Conservation (phyloP, 2,329 filamentous ascomycete species). For the Ciborinia camelliae region DNA sequence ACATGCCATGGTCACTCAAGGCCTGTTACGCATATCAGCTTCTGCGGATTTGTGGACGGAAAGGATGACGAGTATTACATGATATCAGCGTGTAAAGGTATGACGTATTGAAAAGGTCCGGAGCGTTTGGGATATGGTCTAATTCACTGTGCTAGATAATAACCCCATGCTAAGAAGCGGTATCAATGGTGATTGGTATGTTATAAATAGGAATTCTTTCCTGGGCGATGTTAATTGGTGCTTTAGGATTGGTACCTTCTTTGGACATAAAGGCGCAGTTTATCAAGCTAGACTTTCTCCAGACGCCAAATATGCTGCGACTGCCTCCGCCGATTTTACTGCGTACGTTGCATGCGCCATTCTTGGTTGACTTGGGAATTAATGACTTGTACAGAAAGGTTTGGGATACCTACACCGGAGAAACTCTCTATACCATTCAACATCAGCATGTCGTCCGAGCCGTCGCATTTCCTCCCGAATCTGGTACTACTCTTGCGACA, state of each 20-base stretch:
- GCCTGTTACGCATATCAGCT: conserved; percentile 70
- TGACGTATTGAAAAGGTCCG: not conserved
- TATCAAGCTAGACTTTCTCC: conserved; percentile 92
- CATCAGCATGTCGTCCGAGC: conserved; percentile 95
- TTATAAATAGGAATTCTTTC: conserved; percentile 14
- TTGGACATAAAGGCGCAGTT: conserved; percentile 96
- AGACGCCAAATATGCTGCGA: conserved; percentile 84
- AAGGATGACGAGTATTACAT: conserved; percentile 66
- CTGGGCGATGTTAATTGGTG: conserved; percentile 25
- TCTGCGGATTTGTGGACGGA: conserved; percentile 56
- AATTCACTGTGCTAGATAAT: conserved; percentile 61
- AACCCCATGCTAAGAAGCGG: conserved; percentile 98
- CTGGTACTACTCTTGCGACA: conserved; percentile 81
- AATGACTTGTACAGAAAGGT: conserved; percentile 65
- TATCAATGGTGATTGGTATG: conserved; percentile 86
- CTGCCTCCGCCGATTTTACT: conserved; percentile 93
- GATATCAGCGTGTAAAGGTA: conserved; percentile 70
- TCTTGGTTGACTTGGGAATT: conserved; percentile 30
- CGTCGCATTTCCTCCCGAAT: conserved; percentile 81
- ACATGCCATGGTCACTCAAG: conserved; percentile 75
- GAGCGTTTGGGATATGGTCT: not conserved
- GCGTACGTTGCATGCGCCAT: conserved; percentile 55
- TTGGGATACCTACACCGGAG: conserved; percentile 95
- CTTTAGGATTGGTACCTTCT: conserved; percentile 84
- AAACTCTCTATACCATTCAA: conserved; percentile 79